These are phyloP conservation scores for Kregervanrija pseudodelftensis DNA, from an alignment of 805 yeast genomes.

Conservation along the genomic window DNA sequence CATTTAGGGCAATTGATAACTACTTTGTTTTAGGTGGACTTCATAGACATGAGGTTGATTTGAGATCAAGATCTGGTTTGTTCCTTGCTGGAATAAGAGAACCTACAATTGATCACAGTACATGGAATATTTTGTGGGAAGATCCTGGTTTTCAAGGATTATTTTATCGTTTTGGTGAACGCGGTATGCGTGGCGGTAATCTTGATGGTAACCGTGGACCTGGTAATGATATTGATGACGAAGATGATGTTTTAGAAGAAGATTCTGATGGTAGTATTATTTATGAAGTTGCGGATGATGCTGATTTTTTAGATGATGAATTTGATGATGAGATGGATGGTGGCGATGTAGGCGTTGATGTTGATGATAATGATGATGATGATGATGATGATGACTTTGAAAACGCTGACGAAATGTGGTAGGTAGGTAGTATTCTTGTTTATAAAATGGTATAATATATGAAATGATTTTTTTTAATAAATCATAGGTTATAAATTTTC, in stretches of 20 bases:
- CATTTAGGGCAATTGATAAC: constrained; percentile 11
- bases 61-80: constrained; percentile 23
- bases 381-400: constrained; percentile 1
- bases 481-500: no score
- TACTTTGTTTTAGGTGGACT: constrained; percentile 1
- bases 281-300: neutral
- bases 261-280: neutral
- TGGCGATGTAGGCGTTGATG: neutral
- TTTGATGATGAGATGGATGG: neutral
- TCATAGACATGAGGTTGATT: constrained; percentile 4
- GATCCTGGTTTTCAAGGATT: constrained; percentile 1
- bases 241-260: neutral
- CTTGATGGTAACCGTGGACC: constrained; percentile 12
- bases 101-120: constrained; percentile 17
- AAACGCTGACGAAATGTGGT: neutral
- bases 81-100: constrained; percentile 21
- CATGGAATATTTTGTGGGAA: constrained; percentile 9
- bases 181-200: constrained; percentile 16
- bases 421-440: no score
- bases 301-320: neutral
- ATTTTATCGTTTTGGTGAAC: constrained; percentile 7
- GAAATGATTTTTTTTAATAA: no score
- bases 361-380: neutral
- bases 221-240: constrained; percentile 1
- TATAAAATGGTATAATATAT: no score